Conservation (phyloP, 2,329 filamentous ascomycete species). For the Epicoccum nigrum region DNA sequence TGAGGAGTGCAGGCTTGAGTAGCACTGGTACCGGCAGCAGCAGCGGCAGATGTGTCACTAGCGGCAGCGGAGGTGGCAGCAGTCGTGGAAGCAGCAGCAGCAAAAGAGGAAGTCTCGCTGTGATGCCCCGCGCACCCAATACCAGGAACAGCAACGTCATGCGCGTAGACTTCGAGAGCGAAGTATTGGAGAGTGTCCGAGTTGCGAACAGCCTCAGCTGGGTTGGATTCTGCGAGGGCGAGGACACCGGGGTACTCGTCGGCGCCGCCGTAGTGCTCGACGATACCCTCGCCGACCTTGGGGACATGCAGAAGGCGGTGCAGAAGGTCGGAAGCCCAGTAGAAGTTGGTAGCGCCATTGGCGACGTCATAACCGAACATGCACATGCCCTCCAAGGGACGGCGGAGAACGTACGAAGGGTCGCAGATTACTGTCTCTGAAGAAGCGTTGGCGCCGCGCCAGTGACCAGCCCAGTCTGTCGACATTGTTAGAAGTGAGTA, state of each 20-base stretch:
- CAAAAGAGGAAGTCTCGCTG: constrained; percentile 18
- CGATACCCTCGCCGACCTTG: constrained; percentile 62
- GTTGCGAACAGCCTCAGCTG: constrained; percentile 60
- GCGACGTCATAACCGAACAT: constrained; percentile 67
- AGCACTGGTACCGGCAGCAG: constrained; percentile 6
- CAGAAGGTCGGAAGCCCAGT: constrained; percentile 70
- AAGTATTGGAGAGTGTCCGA: constrained; percentile 71
- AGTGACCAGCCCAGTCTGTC: constrained; percentile 70
- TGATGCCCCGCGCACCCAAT: constrained; percentile 63
- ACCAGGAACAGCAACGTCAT: constrained; percentile 68
- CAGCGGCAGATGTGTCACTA: not conserved
- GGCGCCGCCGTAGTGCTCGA: constrained; percentile 68
- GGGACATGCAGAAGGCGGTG: constrained; percentile 71
- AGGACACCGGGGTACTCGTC: constrained; percentile 64
- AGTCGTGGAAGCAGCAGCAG: constrained; percentile 5
- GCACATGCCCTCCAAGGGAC: constrained; percentile 65
- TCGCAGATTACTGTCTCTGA: constrained; percentile 73
- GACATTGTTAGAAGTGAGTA: not conserved
- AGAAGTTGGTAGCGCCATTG: constrained; percentile 62
- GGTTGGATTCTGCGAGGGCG: constrained; percentile 58
- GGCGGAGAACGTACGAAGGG: constrained; percentile 64
- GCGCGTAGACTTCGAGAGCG: constrained; percentile 70
- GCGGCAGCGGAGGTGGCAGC: not conserved
- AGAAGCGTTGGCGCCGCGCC: constrained; percentile 68
- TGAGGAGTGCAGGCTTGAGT: constrained; percentile 27